Base-by-base conservation (phyloP, 83 land plant genomes). In the Picea mariana region DNA sequence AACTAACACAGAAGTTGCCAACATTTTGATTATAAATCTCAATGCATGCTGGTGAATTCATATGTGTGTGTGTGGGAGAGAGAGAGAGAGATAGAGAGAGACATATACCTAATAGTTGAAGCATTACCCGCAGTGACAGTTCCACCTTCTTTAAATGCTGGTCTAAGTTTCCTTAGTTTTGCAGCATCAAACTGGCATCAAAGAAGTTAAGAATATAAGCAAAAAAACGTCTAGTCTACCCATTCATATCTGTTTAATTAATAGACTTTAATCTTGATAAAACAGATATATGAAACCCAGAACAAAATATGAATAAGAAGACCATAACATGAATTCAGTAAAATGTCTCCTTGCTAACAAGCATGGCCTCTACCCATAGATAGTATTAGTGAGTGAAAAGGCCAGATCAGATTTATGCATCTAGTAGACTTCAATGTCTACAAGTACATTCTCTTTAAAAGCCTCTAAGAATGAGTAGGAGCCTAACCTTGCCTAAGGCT, bases 81-180 rank as follows among this genome's bases (percentile, higher is more conserved):
- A 38, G 11, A 75, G 59, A 75, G 58, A 47, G 55, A 47, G 77
- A 75, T 27, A 21, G 77, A 75, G 58, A 75, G 55, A 47, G 59
- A 75, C 27, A 75, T 21, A 31, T 20, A 96, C 99, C 99, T 97
- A 75, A 97, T 93, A 73, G 92, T 91, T 49, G 99, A 95, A 62
- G 99, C 90, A 83, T 97, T 97, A 27, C 99, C 99, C 38, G 99
- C 98, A 82, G 99, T 95, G 23, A 97, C 99, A 86, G 93, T 71
- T 67, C 99, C 99, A 21, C 89, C 93, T 66, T 86, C 90, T 88
- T 97, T 97, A 73, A 97, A 97, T 64, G 94, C 95, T 44, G 99
- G 96, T 73, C 98, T 82, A 52, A 97, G 95, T 84, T 97, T 93
- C 83, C 89, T 91, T 75, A 97, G 81, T 71, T 93, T 97, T 21